phyloP scores from a whole-genome alignment of 2,329 filamentous ascomycete genomes.

The Ophiostoma australiae region DNA sequence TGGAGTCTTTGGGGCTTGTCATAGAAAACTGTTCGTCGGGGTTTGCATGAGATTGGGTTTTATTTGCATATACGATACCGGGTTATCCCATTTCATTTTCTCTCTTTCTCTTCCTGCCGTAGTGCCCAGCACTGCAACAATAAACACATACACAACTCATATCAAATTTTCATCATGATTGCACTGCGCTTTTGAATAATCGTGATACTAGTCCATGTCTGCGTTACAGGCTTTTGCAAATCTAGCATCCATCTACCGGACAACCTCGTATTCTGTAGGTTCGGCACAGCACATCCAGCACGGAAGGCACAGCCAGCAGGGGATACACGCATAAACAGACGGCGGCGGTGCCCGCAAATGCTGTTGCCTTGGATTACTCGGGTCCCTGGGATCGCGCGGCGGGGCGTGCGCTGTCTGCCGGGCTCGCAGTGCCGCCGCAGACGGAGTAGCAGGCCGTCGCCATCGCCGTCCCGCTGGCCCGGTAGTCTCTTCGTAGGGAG shows the following conservation, averaged over 20 bases:
- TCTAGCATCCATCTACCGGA: not conserved
- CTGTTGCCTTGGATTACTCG: not conserved
- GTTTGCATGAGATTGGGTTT: constrained; percentile 6
- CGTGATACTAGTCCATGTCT: not conserved
- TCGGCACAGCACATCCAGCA: not conserved
- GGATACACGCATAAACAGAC: not conserved
- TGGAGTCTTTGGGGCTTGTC: constrained; percentile 22
- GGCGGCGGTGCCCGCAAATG: not conserved
- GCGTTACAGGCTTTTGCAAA: not conserved
- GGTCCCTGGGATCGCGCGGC: not conserved
- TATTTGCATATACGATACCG: constrained; percentile 20
- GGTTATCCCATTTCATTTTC: not conserved
- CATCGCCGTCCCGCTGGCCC: not conserved
- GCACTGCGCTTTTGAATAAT: no score
- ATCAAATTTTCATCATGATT: no score
- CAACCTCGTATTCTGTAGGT: not conserved
- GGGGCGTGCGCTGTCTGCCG: not conserved
- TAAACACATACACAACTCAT: not conserved
- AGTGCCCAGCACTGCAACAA: not conserved
- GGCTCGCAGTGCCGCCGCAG: not conserved
- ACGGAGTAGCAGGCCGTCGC: not conserved
- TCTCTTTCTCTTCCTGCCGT: not conserved
- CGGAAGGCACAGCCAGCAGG: not conserved
- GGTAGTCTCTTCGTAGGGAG: not conserved
- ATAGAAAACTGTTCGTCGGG: constrained; percentile 6